Evolutionary conservation across 441 rosid species (phyloP), one percentile per base, ranked within the genome.

Genomic region (Arabidopsis lyrata): DNA sequence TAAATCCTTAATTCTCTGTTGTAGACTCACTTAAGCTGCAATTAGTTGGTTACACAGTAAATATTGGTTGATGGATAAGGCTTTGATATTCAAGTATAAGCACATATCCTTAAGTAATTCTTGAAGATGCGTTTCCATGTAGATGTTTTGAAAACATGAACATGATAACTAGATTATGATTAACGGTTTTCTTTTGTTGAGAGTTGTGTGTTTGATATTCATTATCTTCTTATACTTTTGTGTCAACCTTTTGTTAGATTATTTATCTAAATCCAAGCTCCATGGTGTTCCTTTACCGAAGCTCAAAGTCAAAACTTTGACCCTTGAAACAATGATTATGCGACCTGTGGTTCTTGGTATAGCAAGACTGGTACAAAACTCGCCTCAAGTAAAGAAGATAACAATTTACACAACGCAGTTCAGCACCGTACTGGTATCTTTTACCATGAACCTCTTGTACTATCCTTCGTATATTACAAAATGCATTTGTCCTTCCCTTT

Each of bases 351-450:
- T 44, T 44, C 18, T 4, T 44, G 49, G 49, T 44, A 42, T 42
- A 42, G 15, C 15, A 42, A 42, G 47, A 42, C 47, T 42, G 16
- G 16, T 42, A 14, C 16, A 42, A 42, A 13, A 42, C 47, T 42
- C 47, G 16, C 16, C 16, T 42, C 1, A 42, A 42, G 7, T 42
- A 42, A 42, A 42, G 47, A 42, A 42, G 47, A 42, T 14, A 44
- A 44, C 20, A 44, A n/a, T 44, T 44, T 14, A n/a, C 18, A n/a
- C 49, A 44, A 44, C 6, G 16, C 49, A 44, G 18, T n/a, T 44
- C 49, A 44, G 49, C 49, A 44, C 49, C 49, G 49, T n/a, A 44
- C 18, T 44, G 18, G 48, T 44, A 44, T 44, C 31, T 14, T 42
- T 13, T 5, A 4, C 16, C 47, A 4, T 42, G 15, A 13, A 42